A percentile compares a stretch with the other conserved stretches of the same genome.
phyloP scores from a whole-genome alignment of 1,284 basidiomycete species.

The Cystobasidium pallidum region DNA sequence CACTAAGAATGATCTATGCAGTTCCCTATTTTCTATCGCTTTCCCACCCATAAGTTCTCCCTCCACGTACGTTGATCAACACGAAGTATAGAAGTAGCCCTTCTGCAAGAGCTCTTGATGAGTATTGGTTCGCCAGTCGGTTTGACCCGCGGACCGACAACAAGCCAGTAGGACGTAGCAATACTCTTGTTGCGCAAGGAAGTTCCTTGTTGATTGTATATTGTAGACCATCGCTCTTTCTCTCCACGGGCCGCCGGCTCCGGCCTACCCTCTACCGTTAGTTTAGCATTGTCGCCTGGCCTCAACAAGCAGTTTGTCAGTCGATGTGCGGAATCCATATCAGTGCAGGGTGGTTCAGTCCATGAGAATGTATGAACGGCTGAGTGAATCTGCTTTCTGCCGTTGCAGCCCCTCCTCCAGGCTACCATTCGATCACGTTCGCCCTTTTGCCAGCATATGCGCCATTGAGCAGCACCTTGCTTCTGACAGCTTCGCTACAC shows the following conservation, averaged over 20 bases:
- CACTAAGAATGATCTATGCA: not conserved
- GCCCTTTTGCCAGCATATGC: not conserved
- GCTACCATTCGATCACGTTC: not conserved
- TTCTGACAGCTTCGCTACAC: not conserved
- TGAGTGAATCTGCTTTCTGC: too few relatives aligned
- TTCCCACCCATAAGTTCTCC: not conserved
- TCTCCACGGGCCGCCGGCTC: too few relatives aligned
- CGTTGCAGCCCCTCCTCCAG: too few relatives aligned
- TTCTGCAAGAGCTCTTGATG: not conserved
- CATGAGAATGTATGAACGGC: too few relatives aligned
- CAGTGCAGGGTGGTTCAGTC: too few relatives aligned
- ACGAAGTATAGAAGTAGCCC: conserved; percentile 1
- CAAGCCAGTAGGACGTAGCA: not conserved
- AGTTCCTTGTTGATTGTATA: not conserved
- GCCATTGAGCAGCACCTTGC: not conserved
- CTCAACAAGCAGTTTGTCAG: not conserved
- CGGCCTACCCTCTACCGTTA: not conserved
- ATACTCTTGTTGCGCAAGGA: not conserved
- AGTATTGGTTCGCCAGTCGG: not conserved
- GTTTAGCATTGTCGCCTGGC: not conserved
- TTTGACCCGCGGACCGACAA: not conserved
- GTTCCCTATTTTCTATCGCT: not conserved
- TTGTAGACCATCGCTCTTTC: not conserved
- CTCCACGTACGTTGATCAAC: not conserved
- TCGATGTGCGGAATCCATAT: not conserved